phyloP scores from a whole-genome alignment of 371 early-diverging fungal species.

The Rhizomucor pusillus region DNA sequence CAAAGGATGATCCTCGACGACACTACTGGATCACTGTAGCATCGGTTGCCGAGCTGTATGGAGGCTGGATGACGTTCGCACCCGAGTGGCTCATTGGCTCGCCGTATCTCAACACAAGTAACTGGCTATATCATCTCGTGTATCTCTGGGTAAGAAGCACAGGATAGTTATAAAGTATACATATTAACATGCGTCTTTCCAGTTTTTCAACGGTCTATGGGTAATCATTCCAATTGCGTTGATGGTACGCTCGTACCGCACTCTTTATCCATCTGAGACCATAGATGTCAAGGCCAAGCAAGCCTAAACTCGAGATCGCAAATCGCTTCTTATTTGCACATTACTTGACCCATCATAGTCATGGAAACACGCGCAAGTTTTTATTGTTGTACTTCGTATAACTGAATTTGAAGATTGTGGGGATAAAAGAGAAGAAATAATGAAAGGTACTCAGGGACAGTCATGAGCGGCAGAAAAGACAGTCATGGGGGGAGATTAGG shows the following conservation, averaged over 20 bases:
- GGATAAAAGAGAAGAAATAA: too few species aligned
- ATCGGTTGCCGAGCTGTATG: slow-evolving; percentile 28
- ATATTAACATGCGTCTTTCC: not conserved
- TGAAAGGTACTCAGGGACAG: too few species aligned
- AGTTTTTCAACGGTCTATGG: slow-evolving; percentile 40
- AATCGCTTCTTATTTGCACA: too few species aligned
- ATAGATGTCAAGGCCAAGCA: too few species aligned
- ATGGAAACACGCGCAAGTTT: too few species aligned
- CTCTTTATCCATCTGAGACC: not conserved
- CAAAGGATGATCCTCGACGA: slow-evolving; percentile 18
- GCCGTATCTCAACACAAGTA: slow-evolving; percentile 20
- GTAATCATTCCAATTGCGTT: slow-evolving; percentile 25
- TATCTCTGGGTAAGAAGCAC: slow-evolving; percentile 27
- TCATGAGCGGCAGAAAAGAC: too few species aligned
- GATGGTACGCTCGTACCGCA: slow-evolving; percentile 15
- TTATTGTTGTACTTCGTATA: too few species aligned
- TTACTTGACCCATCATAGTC: too few species aligned
- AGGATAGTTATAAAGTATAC: not conserved
- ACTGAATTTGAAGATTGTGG: too few species aligned
- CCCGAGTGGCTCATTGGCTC: slow-evolving; percentile 34
- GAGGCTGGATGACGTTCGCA: slow-evolving; percentile 36
- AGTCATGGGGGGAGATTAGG: too few species aligned
- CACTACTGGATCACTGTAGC: slow-evolving; percentile 28
- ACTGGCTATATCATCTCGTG: slow-evolving; percentile 24
- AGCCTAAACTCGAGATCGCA: too few species aligned